Conservation (phyloP, 345 rosid species). For the Barbarea vulgaris region DNA sequence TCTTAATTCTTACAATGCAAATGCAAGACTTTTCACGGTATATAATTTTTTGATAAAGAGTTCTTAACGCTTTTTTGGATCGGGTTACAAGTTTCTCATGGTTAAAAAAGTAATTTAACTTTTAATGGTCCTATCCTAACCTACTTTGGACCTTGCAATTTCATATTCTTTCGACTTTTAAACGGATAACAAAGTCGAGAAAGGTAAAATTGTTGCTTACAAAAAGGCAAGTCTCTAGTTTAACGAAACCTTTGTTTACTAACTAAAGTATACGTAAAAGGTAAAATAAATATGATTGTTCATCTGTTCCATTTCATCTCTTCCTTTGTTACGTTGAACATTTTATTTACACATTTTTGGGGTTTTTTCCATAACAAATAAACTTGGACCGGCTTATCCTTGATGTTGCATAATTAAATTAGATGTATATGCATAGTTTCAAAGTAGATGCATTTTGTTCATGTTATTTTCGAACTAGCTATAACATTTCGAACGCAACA, state of each 20-base stretch:
- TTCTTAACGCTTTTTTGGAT: not conserved
- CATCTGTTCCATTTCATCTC: conserved; percentile 30
- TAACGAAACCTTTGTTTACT: conserved; percentile 32
- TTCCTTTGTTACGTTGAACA: no score
- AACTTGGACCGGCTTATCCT: not conserved
- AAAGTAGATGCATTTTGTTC: not conserved
- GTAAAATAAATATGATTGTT: conserved; percentile 29
- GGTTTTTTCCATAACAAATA: not conserved
- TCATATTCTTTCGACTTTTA: conserved; percentile 3
- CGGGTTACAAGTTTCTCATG: not conserved
- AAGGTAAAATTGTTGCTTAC: conserved; percentile 10
- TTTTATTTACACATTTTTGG: not conserved
- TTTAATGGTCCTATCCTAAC: not conserved
- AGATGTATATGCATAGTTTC: not conserved
- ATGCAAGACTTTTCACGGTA: conserved; percentile 35
- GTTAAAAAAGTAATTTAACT: not conserved
- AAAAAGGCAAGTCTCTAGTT: conserved; percentile 19
- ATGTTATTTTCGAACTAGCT: not conserved
- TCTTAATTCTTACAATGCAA: conserved; percentile 14
- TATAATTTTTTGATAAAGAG: conserved; percentile 20
- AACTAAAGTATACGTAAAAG: conserved; percentile 13
- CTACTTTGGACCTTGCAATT: not conserved
- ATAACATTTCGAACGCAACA: not conserved
- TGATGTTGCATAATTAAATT: conserved; percentile 13
- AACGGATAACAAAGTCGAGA: conserved; percentile 19